Conservation (phyloP, 139 green algal genomes). For the Chlorella sp. region DNA sequence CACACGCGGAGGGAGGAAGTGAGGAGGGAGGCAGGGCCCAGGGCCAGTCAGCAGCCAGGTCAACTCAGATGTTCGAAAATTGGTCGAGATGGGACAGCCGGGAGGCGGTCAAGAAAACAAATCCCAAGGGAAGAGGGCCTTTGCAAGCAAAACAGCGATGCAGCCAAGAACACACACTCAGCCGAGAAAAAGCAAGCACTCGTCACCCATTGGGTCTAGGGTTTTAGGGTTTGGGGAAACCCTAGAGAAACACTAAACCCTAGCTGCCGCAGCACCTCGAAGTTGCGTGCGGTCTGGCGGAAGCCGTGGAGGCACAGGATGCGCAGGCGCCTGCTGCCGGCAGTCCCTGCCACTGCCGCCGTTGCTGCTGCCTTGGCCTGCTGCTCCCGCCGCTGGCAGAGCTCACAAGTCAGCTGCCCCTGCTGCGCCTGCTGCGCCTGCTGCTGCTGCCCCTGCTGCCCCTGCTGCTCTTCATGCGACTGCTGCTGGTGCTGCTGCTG, state of each 20-base stretch:
- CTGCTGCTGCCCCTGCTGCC: neutral
- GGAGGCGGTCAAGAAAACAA: neutral
- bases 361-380: neutral
- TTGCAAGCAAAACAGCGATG: too few species aligned
- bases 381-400: slow-evolving; percentile 39
- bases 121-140: too few species aligned
- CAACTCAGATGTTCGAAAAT: too few species aligned
- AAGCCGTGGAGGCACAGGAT: slow-evolving; percentile 94
- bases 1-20: neutral
- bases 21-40: neutral
- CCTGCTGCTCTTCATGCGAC: neutral
- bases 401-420: slow-evolving; percentile 31
- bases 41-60: too few species aligned
- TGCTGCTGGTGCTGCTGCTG: neutral
- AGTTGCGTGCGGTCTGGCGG: slow-evolving; percentile 74
- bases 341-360: neutral
- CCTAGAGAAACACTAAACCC: neutral
- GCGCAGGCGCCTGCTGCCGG: slow-evolving; percentile 50
- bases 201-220: too few species aligned
- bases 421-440: neutral
- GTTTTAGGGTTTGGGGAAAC: neutral
- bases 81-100: too few species aligned
- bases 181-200: too few species aligned
- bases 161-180: too few species aligned
- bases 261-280: slow-evolving; percentile 45